A percentile compares a stretch with the other conserved stretches of the same genome.
These are phyloP conservation scores for Multifurca ochricompacta DNA, from an alignment of 768 basidiomycete genomes.

Conservation along the genomic window DNA sequence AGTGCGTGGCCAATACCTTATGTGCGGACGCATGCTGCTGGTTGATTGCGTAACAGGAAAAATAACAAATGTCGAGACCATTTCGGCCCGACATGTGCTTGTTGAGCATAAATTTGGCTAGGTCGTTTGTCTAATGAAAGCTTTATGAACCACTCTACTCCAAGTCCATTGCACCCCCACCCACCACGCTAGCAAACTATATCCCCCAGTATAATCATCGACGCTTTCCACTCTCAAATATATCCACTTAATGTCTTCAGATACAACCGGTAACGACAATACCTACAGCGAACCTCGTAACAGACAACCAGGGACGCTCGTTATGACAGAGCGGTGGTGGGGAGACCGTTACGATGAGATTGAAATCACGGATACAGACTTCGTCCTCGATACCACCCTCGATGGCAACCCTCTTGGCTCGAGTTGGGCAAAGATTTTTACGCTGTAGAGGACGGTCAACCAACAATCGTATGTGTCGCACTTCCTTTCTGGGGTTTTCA, in stretches of 20 bases:
- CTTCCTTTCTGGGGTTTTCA: too few species aligned
- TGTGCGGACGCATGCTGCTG: too few species aligned
- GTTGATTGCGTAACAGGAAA: too few species aligned
- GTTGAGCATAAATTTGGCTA: too few species aligned
- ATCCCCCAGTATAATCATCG: background rate
- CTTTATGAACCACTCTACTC: background rate
- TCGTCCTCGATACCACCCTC: background rate
- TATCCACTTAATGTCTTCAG: background rate
- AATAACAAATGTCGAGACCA: too few species aligned
- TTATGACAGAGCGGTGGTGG: background rate
- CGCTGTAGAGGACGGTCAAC: background rate
- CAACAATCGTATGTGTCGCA: constrained; percentile 3
- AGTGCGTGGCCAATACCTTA: too few species aligned
- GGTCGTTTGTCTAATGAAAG: background rate
- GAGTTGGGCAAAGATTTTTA: constrained; percentile 6
- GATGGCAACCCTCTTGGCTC: constrained; percentile 9
- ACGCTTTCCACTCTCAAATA: background rate
- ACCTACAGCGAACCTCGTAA: background rate
- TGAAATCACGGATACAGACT: background rate
- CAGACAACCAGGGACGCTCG: background rate
- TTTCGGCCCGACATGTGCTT: background rate
- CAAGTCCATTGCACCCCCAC: background rate
- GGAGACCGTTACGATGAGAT: background rate
- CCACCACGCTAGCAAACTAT: background rate
- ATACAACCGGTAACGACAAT: background rate